A percentile compares a stretch with the other conserved stretches of the same genome.
phyloP scores from a whole-genome alignment of 2,329 filamentous ascomycete genomes.

The Trichoderma sp. region DNA sequence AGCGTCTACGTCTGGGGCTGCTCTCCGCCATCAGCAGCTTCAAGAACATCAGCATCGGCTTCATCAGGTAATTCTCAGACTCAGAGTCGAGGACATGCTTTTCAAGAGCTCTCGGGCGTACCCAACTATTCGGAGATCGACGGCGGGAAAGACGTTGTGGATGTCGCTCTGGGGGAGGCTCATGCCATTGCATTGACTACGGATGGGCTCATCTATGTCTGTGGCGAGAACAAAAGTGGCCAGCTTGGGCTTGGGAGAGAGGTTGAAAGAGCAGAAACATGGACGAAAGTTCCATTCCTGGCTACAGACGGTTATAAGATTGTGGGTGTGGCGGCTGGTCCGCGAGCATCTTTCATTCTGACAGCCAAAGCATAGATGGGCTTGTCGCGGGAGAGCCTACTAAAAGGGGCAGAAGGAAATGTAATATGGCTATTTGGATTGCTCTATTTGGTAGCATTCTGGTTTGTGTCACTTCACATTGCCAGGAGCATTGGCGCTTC shows the following conservation, averaged over 20 bases:
- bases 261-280: constrained; percentile 36
- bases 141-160: constrained; percentile 55
- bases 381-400: background rate
- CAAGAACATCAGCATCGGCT: background rate
- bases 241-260: constrained; percentile 56
- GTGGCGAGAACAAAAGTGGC: constrained; percentile 61
- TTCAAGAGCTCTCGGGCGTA: constrained; percentile 38
- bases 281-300: constrained; percentile 44
- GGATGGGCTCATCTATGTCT: constrained; percentile 55
- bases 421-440: background rate
- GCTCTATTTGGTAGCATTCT: background rate
- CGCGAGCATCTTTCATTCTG: constrained; percentile 55
- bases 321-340: constrained; percentile 53
- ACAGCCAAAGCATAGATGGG: constrained; percentile 34
- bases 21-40: constrained; percentile 26
- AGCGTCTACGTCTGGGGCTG: constrained; percentile 68
- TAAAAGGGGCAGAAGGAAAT: no score
- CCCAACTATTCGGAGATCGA: constrained; percentile 54
- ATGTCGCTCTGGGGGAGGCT: constrained; percentile 61
- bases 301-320: constrained; percentile 37
- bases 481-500: background rate
- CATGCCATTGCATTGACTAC: constrained; percentile 62
- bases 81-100: constrained; percentile 40
- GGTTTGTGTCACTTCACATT: background rate
- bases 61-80: constrained; percentile 29